Conservation (phyloP, 352 stramenopile genomes). For the Bremia lactucae region DNA sequence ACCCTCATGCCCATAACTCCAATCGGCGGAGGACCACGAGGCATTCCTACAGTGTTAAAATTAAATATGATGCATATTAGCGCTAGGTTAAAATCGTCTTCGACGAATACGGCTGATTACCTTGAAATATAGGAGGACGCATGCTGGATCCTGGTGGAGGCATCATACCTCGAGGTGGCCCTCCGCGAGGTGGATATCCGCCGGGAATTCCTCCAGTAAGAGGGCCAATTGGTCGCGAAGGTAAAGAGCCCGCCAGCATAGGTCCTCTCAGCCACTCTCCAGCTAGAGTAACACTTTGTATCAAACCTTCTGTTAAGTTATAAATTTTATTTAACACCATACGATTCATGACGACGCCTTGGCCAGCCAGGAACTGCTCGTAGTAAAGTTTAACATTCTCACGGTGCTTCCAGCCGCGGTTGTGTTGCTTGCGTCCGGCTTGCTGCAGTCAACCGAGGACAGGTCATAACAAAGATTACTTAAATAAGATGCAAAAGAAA, state of each 20-base stretch:
- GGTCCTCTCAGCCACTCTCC: slow-evolving; percentile 60
- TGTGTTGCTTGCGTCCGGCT: slow-evolving; percentile 90
- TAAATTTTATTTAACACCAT: slow-evolving; percentile 8
- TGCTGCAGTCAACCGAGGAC: slow-evolving; percentile 31
- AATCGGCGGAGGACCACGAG: slow-evolving; percentile 36
- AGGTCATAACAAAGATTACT: too few relatives aligned
- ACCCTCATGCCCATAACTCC: slow-evolving; percentile 27
- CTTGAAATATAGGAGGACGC: slow-evolving; percentile 62
- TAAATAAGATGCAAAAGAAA: too few relatives aligned
- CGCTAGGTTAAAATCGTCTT: background rate
- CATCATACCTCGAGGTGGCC: slow-evolving; percentile 66
- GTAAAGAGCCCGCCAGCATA: slow-evolving; percentile 27
- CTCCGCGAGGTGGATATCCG: slow-evolving; percentile 56
- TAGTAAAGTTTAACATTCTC: slow-evolving; percentile 93
- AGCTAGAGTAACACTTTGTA: slow-evolving; percentile 24
- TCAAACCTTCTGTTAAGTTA: background rate
- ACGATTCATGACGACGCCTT: slow-evolving; percentile 73
- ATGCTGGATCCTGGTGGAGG: slow-evolving; percentile 43
- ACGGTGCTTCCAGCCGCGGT: slow-evolving; percentile 90
- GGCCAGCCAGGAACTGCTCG: slow-evolving; percentile 74
- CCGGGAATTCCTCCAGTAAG: slow-evolving; percentile 27
- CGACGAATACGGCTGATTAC: slow-evolving; percentile 9
- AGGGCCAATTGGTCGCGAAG: slow-evolving; percentile 30
- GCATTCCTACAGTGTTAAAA: slow-evolving; percentile 24
- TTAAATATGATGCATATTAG: too few relatives aligned